Percentiles rank a stretch among this genome's conserved stretches.
Conservation (phyloP, 352 stramenopile genomes). For the Globisporangium takayamanum region DNA sequence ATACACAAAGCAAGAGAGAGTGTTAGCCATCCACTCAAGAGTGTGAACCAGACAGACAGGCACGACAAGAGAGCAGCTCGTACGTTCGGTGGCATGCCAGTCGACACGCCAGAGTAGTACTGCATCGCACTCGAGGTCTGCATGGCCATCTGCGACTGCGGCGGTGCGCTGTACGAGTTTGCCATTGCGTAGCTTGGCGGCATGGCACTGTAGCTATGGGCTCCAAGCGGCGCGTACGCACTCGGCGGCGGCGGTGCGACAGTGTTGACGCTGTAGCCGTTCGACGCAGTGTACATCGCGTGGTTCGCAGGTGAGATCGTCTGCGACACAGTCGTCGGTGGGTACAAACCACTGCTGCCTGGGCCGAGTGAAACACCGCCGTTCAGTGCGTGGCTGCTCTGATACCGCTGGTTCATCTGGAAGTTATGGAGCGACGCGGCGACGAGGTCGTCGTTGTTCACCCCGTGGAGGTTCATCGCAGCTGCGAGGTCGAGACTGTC, state of each 20-base stretch:
- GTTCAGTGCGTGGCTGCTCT: constrained; percentile 5
- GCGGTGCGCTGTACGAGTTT: constrained; percentile 7
- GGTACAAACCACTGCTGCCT: constrained; percentile 4
- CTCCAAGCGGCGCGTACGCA: not conserved
- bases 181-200: constrained; percentile 50
- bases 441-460: constrained; percentile 56
- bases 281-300: constrained; percentile 38
- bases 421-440: constrained; percentile 73
- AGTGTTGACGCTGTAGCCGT: constrained; percentile 44
- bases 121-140: constrained; percentile 1
- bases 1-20: not conserved
- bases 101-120: constrained; percentile 9
- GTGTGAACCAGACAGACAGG: no score
- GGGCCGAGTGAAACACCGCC: not conserved
- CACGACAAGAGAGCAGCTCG: constrained; percentile 2
- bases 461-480: constrained; percentile 40
- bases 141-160: constrained; percentile 11
- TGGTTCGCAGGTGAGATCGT: constrained; percentile 35
- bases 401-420: constrained; percentile 57
- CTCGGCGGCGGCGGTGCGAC: not conserved
- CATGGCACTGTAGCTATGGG: constrained; percentile 8
- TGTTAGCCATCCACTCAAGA: not conserved
- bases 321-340: constrained; percentile 10
- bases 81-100: constrained; percentile 8
- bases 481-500: constrained; percentile 23